Evolutionary conservation across 371 early-diverging fungal genomes (phyloP), one percentile per base, ranked within the genome.

Genomic region (Mucor circinelloides): DNA sequence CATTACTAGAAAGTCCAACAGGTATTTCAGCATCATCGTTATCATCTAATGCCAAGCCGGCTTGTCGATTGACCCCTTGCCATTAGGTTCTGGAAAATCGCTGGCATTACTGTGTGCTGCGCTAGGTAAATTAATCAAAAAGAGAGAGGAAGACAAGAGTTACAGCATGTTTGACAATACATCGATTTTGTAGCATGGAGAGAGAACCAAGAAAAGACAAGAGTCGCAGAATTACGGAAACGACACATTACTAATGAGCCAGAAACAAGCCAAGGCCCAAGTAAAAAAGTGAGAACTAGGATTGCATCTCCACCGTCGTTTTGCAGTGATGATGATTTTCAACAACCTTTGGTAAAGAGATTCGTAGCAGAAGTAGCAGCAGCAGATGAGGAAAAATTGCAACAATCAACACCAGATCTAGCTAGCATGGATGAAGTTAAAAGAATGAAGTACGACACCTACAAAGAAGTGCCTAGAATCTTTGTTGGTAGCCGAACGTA

Each of bases 401-500:
- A 58, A n/a, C 31, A 13, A 50, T 6, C 50, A 19, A 32, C 32
- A 19, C 28, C 30, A 44, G 64, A 31, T 9, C 28, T 30, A n/a
- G 61, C 25, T 17, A 61, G 57, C 6, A 66, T 42, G 17, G 44
- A 68, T 6, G 73, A 68, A 27, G 54, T 66, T 46, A 42, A 44
- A 4, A 48, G 69, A 48, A 48, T 74, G 17, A 70, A 72, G 9
- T 55, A 69, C 12, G n/a, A 64, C 2, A 46, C 60, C 0, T 57
- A 55, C 25, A 64, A 25, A 30, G 40, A 21, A 19, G 36, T 69
- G 32, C 73, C 73, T 8, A 46, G 66, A 25, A 86, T 87, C 8
- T 85, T 77, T 66, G 78, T 82, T 58, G 83, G 87, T 13, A 85
- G 81, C 64, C 78, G 87, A 73, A 87, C 87, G 87, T 82, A 79